Percentiles rank a stretch among this genome's conserved stretches.
phyloP scores from a whole-genome alignment of 2,329 filamentous ascomycete genomes.

The Fusarium heterosporum region DNA sequence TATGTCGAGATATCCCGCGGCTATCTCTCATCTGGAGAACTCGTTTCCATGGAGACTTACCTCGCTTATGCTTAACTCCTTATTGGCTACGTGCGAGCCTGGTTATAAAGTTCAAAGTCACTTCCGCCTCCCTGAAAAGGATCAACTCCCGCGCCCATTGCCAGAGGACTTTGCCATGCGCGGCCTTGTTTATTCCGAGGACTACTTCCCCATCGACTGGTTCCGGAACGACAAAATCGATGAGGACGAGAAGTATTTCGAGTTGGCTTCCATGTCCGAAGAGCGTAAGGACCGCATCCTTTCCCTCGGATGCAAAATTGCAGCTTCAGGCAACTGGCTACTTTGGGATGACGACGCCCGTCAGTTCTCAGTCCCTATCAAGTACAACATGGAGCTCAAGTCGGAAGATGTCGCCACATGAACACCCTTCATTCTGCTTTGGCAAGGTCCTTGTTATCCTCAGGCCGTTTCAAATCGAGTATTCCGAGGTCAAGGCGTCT shows the following conservation, averaged over 20 bases:
- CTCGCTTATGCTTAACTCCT: conserved; percentile 55
- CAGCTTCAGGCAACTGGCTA: conserved; percentile 57
- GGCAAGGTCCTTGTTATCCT: not conserved
- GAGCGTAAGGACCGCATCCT: conserved; percentile 70
- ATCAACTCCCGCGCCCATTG: conserved; percentile 64
- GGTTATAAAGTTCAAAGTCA: conserved; percentile 54
- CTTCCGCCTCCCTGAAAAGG: conserved; percentile 62
- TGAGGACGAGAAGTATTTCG: conserved; percentile 75
- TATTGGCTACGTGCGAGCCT: conserved; percentile 45
- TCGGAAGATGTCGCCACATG: not conserved
- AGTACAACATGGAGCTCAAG: conserved; percentile 51
- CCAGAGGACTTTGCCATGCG: conserved; percentile 77
- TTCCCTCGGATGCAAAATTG: conserved; percentile 66
- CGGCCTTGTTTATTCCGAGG: conserved; percentile 70
- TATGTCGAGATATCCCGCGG: conserved; percentile 56
- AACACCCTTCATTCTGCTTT: not conserved
- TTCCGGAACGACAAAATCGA: conserved; percentile 70
- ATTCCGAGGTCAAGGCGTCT: not conserved
- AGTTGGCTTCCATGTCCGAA: conserved; percentile 68
- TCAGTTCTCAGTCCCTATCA: conserved; percentile 54
- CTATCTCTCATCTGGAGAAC: conserved; percentile 58
- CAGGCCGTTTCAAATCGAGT: not conserved
- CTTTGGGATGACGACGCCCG: conserved; percentile 55
- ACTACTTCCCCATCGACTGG: conserved; percentile 69
- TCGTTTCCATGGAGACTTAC: conserved; percentile 65